Conservation (phyloP, 495 filamentous ascomycete species). For the Penicillium psychrofluorescens region DNA sequence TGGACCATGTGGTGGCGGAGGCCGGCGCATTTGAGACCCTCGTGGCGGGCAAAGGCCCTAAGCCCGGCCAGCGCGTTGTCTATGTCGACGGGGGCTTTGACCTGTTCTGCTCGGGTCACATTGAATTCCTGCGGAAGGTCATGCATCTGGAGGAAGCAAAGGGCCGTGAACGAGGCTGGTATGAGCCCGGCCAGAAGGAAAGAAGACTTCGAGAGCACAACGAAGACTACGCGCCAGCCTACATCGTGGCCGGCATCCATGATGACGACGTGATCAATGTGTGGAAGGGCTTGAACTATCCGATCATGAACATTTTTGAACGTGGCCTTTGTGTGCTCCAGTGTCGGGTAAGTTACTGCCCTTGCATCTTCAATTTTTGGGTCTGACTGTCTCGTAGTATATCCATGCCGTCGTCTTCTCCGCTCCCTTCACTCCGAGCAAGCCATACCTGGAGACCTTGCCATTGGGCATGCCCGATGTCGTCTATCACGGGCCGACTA, state of each 20-base stretch:
- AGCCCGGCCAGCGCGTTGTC: slow-evolving; percentile 73
- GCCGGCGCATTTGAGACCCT: slow-evolving; percentile 52
- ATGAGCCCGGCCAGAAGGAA: slow-evolving; percentile 50
- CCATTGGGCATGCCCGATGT: slow-evolving; percentile 69
- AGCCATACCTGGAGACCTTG: slow-evolving; percentile 63
- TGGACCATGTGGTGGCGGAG: slow-evolving; percentile 42
- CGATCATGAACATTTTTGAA: slow-evolving; percentile 99
- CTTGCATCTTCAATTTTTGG: background rate
- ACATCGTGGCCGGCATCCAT: slow-evolving; percentile 86
- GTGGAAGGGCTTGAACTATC: slow-evolving; percentile 96
- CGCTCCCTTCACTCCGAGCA: slow-evolving; percentile 76
- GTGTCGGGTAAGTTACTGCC: slow-evolving; percentile 59
- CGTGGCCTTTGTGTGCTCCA: slow-evolving; percentile 91
- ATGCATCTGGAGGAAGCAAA: slow-evolving; percentile 59
- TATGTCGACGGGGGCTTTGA: slow-evolving; percentile 98
- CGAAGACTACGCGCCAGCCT: slow-evolving; percentile 71
- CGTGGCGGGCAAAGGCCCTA: slow-evolving; percentile 57
- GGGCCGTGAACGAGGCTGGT: slow-evolving; percentile 64
- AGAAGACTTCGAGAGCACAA: slow-evolving; percentile 53
- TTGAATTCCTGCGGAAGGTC: slow-evolving; percentile 82
- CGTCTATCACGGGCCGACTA: slow-evolving; percentile 92
- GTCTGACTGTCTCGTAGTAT: slow-evolving; percentile 50
- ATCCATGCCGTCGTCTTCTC: slow-evolving; percentile 81
- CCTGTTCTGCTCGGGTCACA: slow-evolving; percentile 93
- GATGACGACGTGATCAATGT: slow-evolving; percentile 89